A percentile compares a stretch with the other conserved stretches of the same genome.
phyloP scores from a whole-genome alignment of 164 flowering plant genomes.

The Stephania yunnanensis region DNA sequence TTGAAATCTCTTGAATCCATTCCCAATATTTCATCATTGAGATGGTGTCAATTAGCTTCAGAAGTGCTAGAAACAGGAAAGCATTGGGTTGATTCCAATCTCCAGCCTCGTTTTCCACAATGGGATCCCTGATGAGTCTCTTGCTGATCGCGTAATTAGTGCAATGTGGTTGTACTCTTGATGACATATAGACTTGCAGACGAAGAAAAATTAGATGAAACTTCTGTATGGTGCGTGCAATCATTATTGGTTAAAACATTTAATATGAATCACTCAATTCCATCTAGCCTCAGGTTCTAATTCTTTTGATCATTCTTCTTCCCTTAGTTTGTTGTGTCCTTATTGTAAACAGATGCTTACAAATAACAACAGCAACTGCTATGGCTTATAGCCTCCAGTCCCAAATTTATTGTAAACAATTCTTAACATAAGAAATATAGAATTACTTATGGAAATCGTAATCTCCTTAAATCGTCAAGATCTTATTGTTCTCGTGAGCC shows the following conservation, averaged over 20 bases:
- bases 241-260: background rate
- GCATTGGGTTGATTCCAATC: constrained; percentile 70
- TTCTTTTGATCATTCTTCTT: background rate
- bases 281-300: background rate
- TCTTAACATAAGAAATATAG: too few species aligned
- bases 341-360: too few species aligned
- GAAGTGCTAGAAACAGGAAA: constrained; percentile 55
- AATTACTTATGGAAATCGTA: too few species aligned
- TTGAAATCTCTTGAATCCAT: constrained; percentile 68
- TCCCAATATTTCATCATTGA: constrained; percentile 55
- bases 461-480: too few species aligned
- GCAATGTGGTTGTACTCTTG: constrained; percentile 94
- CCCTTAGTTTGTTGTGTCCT: background rate
- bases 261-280: background rate
- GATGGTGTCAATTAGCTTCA: constrained; percentile 64
- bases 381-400: background rate
- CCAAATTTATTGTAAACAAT: too few species aligned
- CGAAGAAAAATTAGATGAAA: constrained; percentile 97
- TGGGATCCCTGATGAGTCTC: constrained; percentile 68
- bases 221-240: constrained; percentile 76
- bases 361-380: too few species aligned
- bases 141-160: constrained; percentile 68
- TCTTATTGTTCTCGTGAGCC: too few species aligned
- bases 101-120: constrained; percentile 78
- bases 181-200: constrained; percentile 96